Evolutionary conservation across 352 stramenopile species (phyloP).

Genomic region (Phytophthora quininea): DNA sequence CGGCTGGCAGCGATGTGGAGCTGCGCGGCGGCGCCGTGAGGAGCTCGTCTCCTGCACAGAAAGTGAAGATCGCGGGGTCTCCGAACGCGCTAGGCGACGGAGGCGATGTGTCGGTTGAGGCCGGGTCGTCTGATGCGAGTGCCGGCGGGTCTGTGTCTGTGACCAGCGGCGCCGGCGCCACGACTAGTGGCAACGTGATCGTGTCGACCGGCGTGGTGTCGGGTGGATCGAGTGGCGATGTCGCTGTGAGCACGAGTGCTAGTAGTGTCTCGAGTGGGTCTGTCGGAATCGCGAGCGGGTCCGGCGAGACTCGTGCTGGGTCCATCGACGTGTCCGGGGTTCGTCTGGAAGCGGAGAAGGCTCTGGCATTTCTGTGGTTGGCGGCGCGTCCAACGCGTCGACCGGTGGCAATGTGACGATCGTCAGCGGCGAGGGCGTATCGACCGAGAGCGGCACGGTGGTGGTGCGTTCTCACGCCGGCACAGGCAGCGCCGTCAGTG

Average conservation of each 20-base stretch:
- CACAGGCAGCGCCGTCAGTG: neutral
- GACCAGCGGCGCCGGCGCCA: neutral
- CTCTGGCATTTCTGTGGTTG: slow-evolving; percentile 9
- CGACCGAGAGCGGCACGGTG: slow-evolving; percentile 24
- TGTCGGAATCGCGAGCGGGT: neutral
- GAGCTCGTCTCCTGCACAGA: neutral
- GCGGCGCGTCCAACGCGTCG: slow-evolving; percentile 3
- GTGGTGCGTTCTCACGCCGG: slow-evolving; percentile 19
- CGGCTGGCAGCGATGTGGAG: slow-evolving; percentile 1
- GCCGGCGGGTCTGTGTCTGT: neutral
- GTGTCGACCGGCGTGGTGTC: neutral
- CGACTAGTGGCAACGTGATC: slow-evolving; percentile 2
- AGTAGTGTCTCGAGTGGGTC: neutral
- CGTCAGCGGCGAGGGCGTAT: slow-evolving; percentile 3
- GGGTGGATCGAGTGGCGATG: neutral
- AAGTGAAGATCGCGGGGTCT: neutral
- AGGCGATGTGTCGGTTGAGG: neutral
- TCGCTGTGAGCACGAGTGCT: neutral
- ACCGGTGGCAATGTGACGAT: slow-evolving; percentile 4
- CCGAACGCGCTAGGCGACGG: neutral
- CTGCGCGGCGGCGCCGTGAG: neutral
- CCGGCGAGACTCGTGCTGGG: slow-evolving; percentile 4
- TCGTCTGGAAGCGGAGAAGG: slow-evolving; percentile 17
- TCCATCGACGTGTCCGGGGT: slow-evolving; percentile 11
- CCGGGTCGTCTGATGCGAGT: neutral